Percentiles rank a stretch among this genome's conserved stretches.
phyloP scores from a whole-genome alignment of 495 filamentous ascomycete species.

The Aspergillus cavernicola region DNA sequence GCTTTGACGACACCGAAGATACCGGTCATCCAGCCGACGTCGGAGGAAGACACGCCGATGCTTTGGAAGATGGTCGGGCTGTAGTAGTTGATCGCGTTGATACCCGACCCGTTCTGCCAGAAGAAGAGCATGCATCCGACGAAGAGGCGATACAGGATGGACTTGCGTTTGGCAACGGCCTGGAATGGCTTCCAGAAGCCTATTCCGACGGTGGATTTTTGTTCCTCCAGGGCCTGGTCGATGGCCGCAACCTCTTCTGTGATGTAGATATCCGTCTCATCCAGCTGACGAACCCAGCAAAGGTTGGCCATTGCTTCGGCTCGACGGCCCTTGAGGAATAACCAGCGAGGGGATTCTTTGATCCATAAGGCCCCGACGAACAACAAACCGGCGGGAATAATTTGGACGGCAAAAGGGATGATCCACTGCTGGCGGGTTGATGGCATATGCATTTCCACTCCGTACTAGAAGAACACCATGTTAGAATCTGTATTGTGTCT shows the following conservation, averaged over 20 bases:
- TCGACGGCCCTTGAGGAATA: conserved; percentile 44
- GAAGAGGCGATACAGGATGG: conserved; percentile 60
- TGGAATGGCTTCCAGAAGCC: conserved; percentile 69
- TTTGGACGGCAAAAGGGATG: conserved; percentile 53
- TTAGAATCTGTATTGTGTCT: background rate
- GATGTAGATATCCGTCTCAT: conserved; percentile 58
- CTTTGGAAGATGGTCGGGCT: conserved; percentile 54
- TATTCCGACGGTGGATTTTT: conserved; percentile 50
- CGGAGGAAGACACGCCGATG: conserved; percentile 48
- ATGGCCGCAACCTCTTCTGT: conserved; percentile 61
- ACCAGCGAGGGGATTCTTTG: conserved; percentile 56
- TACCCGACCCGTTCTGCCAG: conserved; percentile 63
- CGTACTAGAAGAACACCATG: conserved; percentile 27
- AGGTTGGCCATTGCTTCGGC: conserved; percentile 56
- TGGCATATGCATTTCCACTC: conserved; percentile 31
- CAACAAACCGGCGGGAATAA: conserved; percentile 49
- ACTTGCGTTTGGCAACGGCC: conserved; percentile 40
- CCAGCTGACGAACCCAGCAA: conserved; percentile 61
- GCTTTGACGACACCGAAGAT: conserved; percentile 53
- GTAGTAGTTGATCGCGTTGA: conserved; percentile 69
- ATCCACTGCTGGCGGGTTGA: conserved; percentile 47
- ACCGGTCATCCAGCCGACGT: conserved; percentile 43
- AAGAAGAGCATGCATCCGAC: conserved; percentile 64
- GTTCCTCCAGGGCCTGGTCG: conserved; percentile 55
- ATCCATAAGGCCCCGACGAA: conserved; percentile 46